These are phyloP conservation scores for Phytopythium ostracodes DNA, from an alignment of 352 stramenopile genomes.

Conservation along the genomic window DNA sequence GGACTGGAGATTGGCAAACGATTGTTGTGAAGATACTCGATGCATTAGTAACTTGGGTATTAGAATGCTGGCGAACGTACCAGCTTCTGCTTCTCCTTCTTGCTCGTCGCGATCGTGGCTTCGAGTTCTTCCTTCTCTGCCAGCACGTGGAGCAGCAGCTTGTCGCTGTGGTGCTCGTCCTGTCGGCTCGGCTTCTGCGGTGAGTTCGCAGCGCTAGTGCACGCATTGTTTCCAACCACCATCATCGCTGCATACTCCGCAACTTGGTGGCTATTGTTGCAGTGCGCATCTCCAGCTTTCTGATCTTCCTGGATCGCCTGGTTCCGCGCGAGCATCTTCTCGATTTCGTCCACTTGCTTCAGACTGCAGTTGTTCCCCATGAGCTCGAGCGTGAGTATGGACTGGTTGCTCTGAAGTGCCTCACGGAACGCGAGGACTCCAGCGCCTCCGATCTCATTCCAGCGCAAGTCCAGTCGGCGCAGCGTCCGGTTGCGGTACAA, in stretches of 20 bases:
- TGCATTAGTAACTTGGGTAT: constrained; percentile 1
- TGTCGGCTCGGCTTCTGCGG: constrained; percentile 1
- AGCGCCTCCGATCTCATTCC: constrained; percentile 77
- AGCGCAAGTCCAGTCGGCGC: constrained; percentile 69
- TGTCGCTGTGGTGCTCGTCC: constrained; percentile 22
- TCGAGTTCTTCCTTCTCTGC: constrained; percentile 66
- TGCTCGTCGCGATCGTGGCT: constrained; percentile 27
- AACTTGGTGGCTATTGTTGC: background rate
- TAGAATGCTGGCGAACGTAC: constrained; percentile 13
- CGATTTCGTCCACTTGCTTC: constrained; percentile 63
- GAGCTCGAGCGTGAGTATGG: constrained; percentile 56
- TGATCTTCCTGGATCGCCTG: constrained; percentile 35
- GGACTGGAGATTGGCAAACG: constrained; percentile 15
- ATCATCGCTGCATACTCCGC: background rate
- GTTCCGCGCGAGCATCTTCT: constrained; percentile 53
- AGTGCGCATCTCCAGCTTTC: background rate
- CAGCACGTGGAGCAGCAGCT: constrained; percentile 60
- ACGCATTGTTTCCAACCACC: background rate
- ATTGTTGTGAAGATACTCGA: background rate
- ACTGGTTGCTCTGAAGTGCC: constrained; percentile 64
- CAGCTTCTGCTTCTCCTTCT: constrained; percentile 45
- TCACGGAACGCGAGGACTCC: constrained; percentile 70
- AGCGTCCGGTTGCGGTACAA: constrained; percentile 63
- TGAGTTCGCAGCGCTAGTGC: background rate
- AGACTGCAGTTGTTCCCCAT: constrained; percentile 78